Percentiles rank a stretch among this genome's conserved stretches.
phyloP scores from a whole-genome alignment of 73 alveolate species.

The Symbiodinium natans region DNA sequence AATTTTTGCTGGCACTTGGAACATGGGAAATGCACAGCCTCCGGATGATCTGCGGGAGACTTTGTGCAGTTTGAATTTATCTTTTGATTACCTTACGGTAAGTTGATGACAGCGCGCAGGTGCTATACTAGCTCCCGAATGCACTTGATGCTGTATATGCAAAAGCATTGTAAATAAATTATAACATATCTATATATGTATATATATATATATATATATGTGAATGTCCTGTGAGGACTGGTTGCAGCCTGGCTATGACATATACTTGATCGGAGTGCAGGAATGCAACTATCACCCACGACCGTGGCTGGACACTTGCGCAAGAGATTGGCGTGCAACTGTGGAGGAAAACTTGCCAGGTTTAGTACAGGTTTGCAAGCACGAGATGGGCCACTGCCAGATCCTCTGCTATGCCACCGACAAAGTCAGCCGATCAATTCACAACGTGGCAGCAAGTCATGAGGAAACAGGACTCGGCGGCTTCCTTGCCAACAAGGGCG shows the following conservation, averaged over 20 bases:
- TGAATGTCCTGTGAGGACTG: slow-evolving; percentile 12
- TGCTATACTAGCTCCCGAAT: no score
- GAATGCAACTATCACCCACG: slow-evolving; percentile 77
- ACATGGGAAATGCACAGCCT: slow-evolving; percentile 47
- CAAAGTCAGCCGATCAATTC: slow-evolving; percentile 43
- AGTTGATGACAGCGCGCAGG: no score
- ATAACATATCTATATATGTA: no score
- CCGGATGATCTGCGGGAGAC: slow-evolving; percentile 29
- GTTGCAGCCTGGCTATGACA: slow-evolving; percentile 67
- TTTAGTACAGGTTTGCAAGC: slow-evolving; percentile 14
- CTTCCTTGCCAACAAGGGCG: slow-evolving; percentile 60
- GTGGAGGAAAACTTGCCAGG: slow-evolving; percentile 54
- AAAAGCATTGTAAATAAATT: no score
- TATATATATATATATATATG: background rate
- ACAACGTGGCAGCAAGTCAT: slow-evolving; percentile 58
- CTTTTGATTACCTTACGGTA: background rate
- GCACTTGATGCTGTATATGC: background rate
- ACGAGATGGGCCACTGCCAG: slow-evolving; percentile 91
- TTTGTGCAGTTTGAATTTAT: background rate
- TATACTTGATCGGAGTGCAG: slow-evolving; percentile 59
- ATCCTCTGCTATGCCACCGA: slow-evolving; percentile 41
- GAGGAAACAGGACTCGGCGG: slow-evolving; percentile 92
- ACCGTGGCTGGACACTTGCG: slow-evolving; percentile 23
- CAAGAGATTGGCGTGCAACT: slow-evolving; percentile 32
- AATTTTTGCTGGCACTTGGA: slow-evolving; percentile 88